Evolutionary conservation across 306 rosid genomes (phyloP).

Genomic region (Mimosa bimucronata): DNA sequence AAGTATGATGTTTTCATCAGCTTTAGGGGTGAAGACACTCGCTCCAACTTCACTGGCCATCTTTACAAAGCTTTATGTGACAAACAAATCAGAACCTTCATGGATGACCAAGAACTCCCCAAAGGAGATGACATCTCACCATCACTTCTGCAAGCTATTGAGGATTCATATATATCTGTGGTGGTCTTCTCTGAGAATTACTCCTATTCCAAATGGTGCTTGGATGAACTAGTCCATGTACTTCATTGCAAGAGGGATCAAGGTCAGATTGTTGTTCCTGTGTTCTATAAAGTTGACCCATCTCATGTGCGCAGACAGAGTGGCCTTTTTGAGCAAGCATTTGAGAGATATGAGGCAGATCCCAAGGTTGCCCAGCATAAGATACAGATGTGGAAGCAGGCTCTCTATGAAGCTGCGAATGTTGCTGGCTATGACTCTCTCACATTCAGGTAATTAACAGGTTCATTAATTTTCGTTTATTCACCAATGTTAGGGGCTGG

Average conservation of each 20-base stretch:
- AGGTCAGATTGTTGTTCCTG: background rate
- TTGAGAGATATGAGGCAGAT: background rate
- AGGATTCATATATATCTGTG: background rate
- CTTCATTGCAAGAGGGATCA: background rate
- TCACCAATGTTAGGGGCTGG: background rate
- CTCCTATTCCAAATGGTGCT: background rate
- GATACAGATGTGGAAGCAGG: background rate
- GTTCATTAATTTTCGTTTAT: background rate
- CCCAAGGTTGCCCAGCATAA: too few relatives aligned
- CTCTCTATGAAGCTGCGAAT: background rate
- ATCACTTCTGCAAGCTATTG: background rate
- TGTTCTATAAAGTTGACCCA: background rate
- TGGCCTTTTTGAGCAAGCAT: background rate
- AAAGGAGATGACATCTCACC: slow-evolving; percentile 4
- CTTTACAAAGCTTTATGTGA: background rate
- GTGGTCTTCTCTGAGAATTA: background rate
- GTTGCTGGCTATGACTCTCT: background rate
- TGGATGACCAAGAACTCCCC: background rate
- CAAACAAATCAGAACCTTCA: background rate
- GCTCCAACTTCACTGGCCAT: background rate
- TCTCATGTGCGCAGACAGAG: background rate
- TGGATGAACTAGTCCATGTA: background rate
- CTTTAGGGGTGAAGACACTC: too few relatives aligned
- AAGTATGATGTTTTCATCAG: background rate
- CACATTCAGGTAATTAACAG: background rate